Conservation (phyloP, 2,329 filamentous ascomycete genomes). For the Clonostachys sp. region DNA sequence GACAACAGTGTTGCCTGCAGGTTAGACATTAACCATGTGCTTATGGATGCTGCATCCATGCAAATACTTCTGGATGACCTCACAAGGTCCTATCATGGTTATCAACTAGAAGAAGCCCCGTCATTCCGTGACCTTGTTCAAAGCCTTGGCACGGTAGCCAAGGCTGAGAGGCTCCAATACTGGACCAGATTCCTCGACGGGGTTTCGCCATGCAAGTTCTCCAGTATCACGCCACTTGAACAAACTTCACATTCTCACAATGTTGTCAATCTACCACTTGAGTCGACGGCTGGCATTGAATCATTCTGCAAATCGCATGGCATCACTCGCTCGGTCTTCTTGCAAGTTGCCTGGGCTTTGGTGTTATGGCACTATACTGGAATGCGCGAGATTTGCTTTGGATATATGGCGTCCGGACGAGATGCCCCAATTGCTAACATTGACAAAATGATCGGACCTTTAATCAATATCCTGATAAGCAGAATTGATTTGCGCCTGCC, state of each 20-base stretch:
- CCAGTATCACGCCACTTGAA: background rate
- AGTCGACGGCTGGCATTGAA: background rate
- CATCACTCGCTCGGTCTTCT: constrained; percentile 41
- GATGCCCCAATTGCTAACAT: constrained; percentile 44
- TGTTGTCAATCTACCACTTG: constrained; percentile 6
- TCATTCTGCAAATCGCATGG: constrained; percentile 10
- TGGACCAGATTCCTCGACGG: constrained; percentile 8
- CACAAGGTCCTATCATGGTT: constrained; percentile 13
- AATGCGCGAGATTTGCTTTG: constrained; percentile 43
- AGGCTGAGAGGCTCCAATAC: constrained; percentile 7
- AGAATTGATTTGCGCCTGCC: constrained; percentile 25
- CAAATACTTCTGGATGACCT: constrained; percentile 20
- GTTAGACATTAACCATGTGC: constrained; percentile 27
- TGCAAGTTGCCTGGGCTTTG: constrained; percentile 48
- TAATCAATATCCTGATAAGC: constrained; percentile 52
- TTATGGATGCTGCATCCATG: constrained; percentile 25
- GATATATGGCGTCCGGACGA: constrained; percentile 48
- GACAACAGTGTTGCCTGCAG: constrained; percentile 9
- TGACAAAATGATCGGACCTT: constrained; percentile 41
- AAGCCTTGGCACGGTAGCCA: constrained; percentile 4
- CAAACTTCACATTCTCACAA: background rate
- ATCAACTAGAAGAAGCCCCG: constrained; percentile 1
- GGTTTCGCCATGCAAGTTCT: constrained; percentile 1
- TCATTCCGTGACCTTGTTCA: constrained; percentile 11
- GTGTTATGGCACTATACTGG: constrained; percentile 42